Evolutionary conservation across 768 basidiomycete genomes (phyloP).

Genomic region (Chalciporus piperatus): DNA sequence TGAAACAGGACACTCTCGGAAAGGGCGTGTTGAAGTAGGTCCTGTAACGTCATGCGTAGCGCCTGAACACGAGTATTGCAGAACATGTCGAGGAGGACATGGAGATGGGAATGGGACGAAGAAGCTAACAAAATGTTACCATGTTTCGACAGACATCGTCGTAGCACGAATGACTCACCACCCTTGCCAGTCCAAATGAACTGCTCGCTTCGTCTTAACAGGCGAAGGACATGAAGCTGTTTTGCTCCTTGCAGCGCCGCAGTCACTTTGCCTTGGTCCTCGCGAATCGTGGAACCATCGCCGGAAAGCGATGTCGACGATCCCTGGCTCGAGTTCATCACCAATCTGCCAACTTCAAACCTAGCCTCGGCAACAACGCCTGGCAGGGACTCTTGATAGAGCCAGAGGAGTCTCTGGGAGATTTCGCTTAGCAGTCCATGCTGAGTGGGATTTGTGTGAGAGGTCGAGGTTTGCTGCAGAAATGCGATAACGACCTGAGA

Average conservation of each 20-base stretch:
- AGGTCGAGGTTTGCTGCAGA: conserved; percentile 50
- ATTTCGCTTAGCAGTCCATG: conserved; percentile 71
- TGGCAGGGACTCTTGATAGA: conserved; percentile 81
- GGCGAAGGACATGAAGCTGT: conserved; percentile 73
- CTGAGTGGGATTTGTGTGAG: conserved; percentile 37
- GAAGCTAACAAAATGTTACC: conserved; percentile 30
- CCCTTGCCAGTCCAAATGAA: conserved; percentile 77
- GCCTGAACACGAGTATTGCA: conserved; percentile 47
- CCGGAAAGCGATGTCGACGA: too few species aligned
- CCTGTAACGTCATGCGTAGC: conserved; percentile 48
- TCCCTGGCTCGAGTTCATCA: conserved; percentile 12
- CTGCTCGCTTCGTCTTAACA: conserved; percentile 74
- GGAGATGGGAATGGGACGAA: conserved; percentile 61
- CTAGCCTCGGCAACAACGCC: conserved; percentile 70
- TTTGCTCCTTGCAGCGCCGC: conserved; percentile 49
- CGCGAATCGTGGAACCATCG: too few species aligned
- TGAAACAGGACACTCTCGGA: conserved; percentile 76
- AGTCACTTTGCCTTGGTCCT: conserved; percentile 11
- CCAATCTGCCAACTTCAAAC: conserved; percentile 84
- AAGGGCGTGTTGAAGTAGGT: conserved; percentile 64
- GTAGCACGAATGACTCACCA: conserved; percentile 39
- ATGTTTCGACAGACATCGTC: too few species aligned
- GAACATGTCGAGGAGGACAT: conserved; percentile 68
- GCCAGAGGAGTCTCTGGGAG: conserved; percentile 76
- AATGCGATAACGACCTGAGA: conserved; percentile 84